phyloP scores from a whole-genome alignment of 2,329 filamentous ascomycete genomes.

The Arthrobotrys pseudoclavata region DNA sequence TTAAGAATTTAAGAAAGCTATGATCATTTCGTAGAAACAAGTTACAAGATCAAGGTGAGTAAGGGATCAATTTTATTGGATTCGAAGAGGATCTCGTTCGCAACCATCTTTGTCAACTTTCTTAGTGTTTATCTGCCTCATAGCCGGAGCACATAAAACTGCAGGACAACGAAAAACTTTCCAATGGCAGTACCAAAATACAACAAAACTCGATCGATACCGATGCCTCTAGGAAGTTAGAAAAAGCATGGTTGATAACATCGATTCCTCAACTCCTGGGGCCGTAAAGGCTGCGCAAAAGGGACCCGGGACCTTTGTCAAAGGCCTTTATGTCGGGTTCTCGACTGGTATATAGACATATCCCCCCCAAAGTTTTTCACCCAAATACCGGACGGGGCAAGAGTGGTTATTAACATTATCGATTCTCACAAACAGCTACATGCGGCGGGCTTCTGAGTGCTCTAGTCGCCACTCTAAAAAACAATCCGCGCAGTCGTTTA shows the following conservation, averaged over 20 bases:
- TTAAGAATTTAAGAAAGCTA: no score
- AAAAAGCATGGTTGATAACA: constrained; percentile 8
- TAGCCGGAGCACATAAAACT: neutral
- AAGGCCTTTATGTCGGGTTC: constrained; percentile 11
- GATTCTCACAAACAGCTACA: constrained; percentile 24
- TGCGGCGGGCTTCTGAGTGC: constrained; percentile 41
- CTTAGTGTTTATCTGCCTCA: no score
- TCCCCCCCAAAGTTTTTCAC: neutral
- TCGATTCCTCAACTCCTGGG: neutral
- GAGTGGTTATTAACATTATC: neutral
- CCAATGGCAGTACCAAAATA: neutral
- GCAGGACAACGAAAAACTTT: constrained; percentile 9
- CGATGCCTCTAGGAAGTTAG: neutral
- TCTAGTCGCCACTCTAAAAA: constrained; percentile 42
- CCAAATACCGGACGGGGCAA: neutral
- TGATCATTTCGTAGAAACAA: no score
- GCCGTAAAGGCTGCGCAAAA: neutral
- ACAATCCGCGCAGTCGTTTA: constrained; percentile 39
- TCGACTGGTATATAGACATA: constrained; percentile 9
- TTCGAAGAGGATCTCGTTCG: no score
- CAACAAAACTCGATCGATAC: constrained; percentile 6
- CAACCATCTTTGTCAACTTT: no score
- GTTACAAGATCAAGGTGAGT: no score
- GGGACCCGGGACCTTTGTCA: constrained; percentile 1
- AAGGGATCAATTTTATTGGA: no score